phyloP scores from a whole-genome alignment of 805 yeast genomes.

The Lipomyces starkeyi region DNA sequence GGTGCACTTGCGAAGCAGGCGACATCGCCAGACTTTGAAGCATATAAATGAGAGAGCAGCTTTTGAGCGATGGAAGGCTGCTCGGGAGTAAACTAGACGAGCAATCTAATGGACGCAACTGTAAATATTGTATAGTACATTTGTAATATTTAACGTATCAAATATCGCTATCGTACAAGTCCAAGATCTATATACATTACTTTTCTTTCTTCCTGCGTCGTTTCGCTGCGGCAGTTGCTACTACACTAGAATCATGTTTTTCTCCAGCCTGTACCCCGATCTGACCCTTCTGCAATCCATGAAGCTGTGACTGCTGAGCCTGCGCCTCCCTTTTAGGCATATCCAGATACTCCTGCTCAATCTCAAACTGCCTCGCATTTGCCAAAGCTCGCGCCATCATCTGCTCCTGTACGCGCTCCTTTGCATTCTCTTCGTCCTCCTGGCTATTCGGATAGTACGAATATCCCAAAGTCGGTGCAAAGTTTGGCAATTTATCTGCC shows the following conservation, averaged over 20 bases:
- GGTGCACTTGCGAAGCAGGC: conserved; percentile 67
- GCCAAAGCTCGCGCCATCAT: conserved; percentile 41
- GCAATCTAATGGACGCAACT: not conserved
- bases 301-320: conserved; percentile 6
- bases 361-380: conserved; percentile 19
- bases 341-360: conserved; percentile 19
- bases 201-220: conserved; percentile 24
- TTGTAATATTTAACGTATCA: not conserved
- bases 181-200: conserved; percentile 11
- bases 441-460: conserved; percentile 47
- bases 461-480: conserved; percentile 67
- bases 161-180: conserved; percentile 1
- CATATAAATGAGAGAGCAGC: conserved; percentile 34
- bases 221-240: conserved; percentile 17
- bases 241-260: conserved; percentile 7
- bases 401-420: conserved; percentile 21
- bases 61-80: conserved; percentile 37
- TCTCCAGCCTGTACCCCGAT: not conserved
- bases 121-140: not conserved
- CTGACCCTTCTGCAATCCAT: not conserved
- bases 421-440: conserved; percentile 30
- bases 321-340: conserved; percentile 8
- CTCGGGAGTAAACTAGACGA: conserved; percentile 3
- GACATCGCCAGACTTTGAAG: conserved; percentile 51
- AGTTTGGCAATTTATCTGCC: conserved; percentile 51